Conservation (phyloP, 2,329 filamentous ascomycete species). For the Phialophora expanda region DNA sequence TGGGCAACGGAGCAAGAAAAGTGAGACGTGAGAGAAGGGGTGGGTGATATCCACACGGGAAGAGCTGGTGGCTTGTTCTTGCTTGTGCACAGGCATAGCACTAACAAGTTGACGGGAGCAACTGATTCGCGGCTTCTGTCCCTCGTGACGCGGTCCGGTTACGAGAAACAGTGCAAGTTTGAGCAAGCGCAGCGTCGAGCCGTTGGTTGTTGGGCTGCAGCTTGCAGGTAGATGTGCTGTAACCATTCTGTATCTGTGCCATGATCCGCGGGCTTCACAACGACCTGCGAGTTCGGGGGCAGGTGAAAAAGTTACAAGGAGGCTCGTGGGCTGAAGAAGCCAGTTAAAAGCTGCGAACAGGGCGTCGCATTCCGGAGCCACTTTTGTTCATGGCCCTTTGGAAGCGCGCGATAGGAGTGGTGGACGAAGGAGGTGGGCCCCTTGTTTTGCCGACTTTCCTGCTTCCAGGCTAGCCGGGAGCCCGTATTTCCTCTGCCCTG, state of each 20-base stretch:
- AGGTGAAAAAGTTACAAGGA: slow-evolving; percentile 2
- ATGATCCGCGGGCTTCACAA: background rate
- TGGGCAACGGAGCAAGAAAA: slow-evolving; percentile 10
- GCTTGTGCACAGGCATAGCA: slow-evolving; percentile 14
- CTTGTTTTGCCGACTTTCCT: slow-evolving; percentile 7
- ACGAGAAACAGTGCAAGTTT: slow-evolving; percentile 18
- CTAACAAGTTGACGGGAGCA: slow-evolving; percentile 8
- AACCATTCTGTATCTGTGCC: background rate
- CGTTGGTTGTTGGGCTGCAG: slow-evolving; percentile 7
- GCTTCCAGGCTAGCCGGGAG: slow-evolving; percentile 20
- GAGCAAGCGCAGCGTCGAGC: slow-evolving; percentile 14
- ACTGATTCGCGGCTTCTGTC: slow-evolving; percentile 16
- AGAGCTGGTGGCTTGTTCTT: slow-evolving; percentile 8
- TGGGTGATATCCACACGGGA: background rate
- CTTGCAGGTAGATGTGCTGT: slow-evolving; percentile 7
- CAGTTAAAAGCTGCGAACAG: slow-evolving; percentile 9
- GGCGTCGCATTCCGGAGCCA: background rate
- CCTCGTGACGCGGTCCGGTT: slow-evolving; percentile 23
- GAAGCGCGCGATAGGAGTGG: slow-evolving; percentile 15
- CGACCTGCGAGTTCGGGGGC: slow-evolving; percentile 1
- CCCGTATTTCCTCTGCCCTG: slow-evolving; percentile 22
- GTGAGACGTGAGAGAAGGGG: slow-evolving; percentile 11
- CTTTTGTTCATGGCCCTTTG: slow-evolving; percentile 1
- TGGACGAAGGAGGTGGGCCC: slow-evolving; percentile 2
- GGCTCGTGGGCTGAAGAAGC: background rate